Percentiles rank a stretch among this genome's conserved stretches.
phyloP scores from a whole-genome alignment of 1,284 basidiomycete species.

The Singerocomus rubriflavus region DNA sequence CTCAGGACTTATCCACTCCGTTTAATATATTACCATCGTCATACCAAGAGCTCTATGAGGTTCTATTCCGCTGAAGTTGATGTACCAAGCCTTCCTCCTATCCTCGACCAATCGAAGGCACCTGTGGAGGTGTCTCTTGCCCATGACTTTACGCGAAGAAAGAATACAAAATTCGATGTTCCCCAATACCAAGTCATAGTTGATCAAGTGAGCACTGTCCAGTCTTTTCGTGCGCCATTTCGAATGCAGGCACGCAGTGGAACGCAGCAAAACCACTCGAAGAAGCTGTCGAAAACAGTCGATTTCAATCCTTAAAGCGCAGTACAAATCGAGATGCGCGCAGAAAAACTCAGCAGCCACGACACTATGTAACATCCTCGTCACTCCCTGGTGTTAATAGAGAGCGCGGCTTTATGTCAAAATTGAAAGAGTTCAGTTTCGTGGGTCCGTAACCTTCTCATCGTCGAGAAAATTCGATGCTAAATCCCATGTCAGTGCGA shows the following conservation, averaged over 20 bases:
- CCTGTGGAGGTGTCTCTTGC: conserved; percentile 20
- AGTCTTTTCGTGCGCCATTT: background rate
- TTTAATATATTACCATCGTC: conserved; percentile 50
- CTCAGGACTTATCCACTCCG: conserved; percentile 25
- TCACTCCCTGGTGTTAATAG: background rate
- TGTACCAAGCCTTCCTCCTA: conserved; percentile 27
- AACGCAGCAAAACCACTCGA: conserved; percentile 30
- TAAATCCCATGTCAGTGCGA: conserved; percentile 35
- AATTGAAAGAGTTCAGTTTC: conserved; percentile 25
- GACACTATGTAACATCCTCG: background rate
- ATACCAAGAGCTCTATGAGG: conserved; percentile 46
- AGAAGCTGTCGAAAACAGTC: conserved; percentile 15
- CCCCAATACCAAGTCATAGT: conserved; percentile 21
- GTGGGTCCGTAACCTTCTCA: conserved; percentile 17
- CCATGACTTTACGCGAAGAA: conserved; percentile 29
- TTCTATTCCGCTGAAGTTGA: conserved; percentile 51
- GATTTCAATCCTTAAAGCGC: background rate
- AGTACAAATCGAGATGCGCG: conserved; percentile 3
- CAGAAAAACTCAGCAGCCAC: background rate
- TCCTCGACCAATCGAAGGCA: conserved; percentile 5
- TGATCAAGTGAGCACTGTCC: conserved; percentile 20
- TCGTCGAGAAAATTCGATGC: background rate
- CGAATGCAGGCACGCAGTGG: conserved; percentile 22
- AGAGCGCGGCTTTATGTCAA: conserved; percentile 4
- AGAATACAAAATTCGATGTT: background rate